A percentile compares a stretch with the other conserved stretches of the same genome.
phyloP scores from a whole-genome alignment of 2,329 filamentous ascomycete species.

The Fusarium sp. region DNA sequence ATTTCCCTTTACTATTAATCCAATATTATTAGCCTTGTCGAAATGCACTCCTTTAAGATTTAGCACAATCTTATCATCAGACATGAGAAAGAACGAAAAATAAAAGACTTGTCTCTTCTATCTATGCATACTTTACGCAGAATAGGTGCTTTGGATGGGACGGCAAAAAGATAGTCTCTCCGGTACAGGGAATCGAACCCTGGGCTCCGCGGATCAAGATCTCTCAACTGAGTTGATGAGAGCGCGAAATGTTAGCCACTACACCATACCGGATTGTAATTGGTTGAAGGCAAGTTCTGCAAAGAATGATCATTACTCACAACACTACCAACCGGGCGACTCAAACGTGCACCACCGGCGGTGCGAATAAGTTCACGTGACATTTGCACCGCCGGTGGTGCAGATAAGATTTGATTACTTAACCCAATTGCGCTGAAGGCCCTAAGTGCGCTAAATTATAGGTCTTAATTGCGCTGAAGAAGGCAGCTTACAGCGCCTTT shows the following conservation, averaged over 20 bases:
- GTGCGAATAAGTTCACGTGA: no score
- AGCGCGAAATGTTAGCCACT: constrained; percentile 47
- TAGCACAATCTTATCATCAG: not conserved
- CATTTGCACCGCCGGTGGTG: no score
- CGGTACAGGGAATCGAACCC: constrained; percentile 2
- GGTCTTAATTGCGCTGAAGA: no score
- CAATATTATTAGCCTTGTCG: no score
- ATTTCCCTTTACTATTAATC: not conserved
- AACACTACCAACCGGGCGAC: no score
- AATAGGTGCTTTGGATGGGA: not conserved
- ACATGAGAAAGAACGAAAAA: not conserved
- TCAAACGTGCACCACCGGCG: no score
- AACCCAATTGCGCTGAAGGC: no score
- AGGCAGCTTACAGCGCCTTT: no score
- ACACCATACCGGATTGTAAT: constrained; percentile 31
- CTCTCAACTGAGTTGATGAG: constrained; percentile 27
- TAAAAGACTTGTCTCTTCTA: not conserved
- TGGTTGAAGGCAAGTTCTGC: not conserved
- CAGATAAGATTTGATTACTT: no score
- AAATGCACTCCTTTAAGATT: not conserved
- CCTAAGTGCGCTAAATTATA: no score
- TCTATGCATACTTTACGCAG: not conserved
- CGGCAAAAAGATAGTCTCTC: not conserved
- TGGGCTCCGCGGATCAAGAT: not conserved
- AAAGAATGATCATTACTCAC: not conserved